Percentiles rank a stretch among this genome's conserved stretches.
Conservation (phyloP, 108 stramenopile species). For the Skeletonema marinoi region DNA sequence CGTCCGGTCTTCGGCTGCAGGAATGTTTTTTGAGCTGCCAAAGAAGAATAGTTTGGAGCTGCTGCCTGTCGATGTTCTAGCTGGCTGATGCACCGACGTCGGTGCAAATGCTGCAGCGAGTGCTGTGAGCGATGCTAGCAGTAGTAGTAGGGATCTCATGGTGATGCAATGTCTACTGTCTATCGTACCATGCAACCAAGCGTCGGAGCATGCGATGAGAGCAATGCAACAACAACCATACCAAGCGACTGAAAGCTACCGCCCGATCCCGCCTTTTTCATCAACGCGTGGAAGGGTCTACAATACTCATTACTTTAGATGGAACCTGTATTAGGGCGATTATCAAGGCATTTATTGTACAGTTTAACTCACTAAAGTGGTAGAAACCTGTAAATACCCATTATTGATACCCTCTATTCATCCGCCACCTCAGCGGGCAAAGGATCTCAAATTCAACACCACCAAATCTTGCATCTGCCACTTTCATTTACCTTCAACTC, state of each 20-base stretch:
- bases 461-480: not conserved
- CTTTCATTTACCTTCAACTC: not conserved
- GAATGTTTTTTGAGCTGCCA: constrained; percentile 3
- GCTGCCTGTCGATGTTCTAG: not conserved
- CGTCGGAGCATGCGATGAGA: too few species aligned
- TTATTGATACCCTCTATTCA: not conserved
- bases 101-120: not conserved
- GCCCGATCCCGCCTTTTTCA: too few species aligned
- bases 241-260: too few species aligned
- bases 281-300: not conserved
- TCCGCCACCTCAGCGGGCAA: not conserved
- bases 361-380: too few species aligned
- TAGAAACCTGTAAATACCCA: not conserved
- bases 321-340: too few species aligned
- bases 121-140: not conserved
- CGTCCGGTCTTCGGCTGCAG: constrained; percentile 1
- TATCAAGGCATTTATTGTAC: too few species aligned
- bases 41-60: not conserved
- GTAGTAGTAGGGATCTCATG: not conserved
- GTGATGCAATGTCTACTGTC: not conserved
- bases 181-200: too few species aligned
- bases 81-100: not conserved
- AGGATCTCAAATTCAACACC: not conserved
- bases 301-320: not conserved
- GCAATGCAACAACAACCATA: too few species aligned